Evolutionary conservation across 352 stramenopile genomes (phyloP).

Genomic region (Phytophthora colocasiae): DNA sequence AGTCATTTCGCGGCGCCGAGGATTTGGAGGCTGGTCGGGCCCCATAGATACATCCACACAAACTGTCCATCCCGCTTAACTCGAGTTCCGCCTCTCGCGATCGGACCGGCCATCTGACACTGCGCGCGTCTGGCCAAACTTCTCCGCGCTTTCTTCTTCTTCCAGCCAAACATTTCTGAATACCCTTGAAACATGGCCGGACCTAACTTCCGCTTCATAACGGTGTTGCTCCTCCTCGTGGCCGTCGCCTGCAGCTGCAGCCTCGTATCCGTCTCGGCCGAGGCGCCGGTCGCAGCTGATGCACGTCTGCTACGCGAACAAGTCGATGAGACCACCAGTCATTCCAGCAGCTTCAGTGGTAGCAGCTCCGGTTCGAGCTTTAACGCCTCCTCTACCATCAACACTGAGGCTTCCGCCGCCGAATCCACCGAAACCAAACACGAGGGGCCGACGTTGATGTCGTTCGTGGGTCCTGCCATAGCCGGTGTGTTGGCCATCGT

Average conservation of each 20-base stretch:
- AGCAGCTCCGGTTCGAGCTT: constrained; percentile 10
- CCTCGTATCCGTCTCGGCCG: constrained; percentile 14
- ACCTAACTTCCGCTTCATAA: constrained; percentile 7
- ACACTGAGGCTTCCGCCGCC: constrained; percentile 16
- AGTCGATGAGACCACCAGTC: constrained; percentile 1
- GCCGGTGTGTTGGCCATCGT: constrained; percentile 59
- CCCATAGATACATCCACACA: constrained; percentile 15
- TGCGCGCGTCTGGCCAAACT: constrained; percentile 9
- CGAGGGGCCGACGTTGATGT: constrained; percentile 33
- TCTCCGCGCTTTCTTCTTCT: constrained; percentile 1
- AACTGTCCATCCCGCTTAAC: constrained; percentile 24
- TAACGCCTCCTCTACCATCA: constrained; percentile 8
- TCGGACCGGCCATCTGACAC: constrained; percentile 6
- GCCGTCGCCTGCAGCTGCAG: constrained; percentile 22
- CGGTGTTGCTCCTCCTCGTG: constrained; percentile 26
- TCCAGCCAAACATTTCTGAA: constrained; percentile 19
- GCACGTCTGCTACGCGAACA: constrained; percentile 20
- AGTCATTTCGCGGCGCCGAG: background rate
- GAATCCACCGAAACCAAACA: constrained; percentile 14
- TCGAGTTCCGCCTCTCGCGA: constrained; percentile 20
- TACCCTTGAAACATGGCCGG: constrained; percentile 14
- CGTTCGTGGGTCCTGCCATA: constrained; percentile 51
- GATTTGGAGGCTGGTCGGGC: constrained; percentile 22
- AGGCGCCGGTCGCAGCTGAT: constrained; percentile 8
- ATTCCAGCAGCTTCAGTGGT: constrained; percentile 9